These are phyloP conservation scores for Coemansia sp. DNA, from an alignment of 192 early-diverging fungal genomes.

Conservation along the genomic window DNA sequence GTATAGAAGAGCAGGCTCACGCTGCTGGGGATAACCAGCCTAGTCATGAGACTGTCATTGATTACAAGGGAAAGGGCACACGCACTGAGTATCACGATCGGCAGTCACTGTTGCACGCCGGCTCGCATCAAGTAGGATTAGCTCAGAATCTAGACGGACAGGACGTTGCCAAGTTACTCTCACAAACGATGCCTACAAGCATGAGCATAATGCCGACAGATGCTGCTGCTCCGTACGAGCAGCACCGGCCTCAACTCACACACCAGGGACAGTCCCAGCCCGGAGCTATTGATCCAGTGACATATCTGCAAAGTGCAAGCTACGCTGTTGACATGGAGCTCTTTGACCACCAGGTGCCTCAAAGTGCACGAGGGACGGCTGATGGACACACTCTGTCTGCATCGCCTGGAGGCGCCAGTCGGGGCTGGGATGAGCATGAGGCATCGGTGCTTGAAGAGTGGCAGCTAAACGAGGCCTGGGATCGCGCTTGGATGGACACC, in stretches of 20 bases:
- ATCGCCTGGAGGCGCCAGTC: conserved; percentile 18
- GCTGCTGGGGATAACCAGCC: background rate
- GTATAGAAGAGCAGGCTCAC: background rate
- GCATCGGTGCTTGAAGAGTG: conserved; percentile 52
- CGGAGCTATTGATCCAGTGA: conserved; percentile 24
- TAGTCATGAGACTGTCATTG: background rate
- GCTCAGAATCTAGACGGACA: conserved; percentile 53
- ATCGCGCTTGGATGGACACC: conserved; percentile 55
- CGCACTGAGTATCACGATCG: background rate
- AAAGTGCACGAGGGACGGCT: background rate
- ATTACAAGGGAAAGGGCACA: background rate
- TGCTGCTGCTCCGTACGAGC: background rate
- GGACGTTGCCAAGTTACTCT: conserved; percentile 36
- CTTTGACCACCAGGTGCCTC: conserved; percentile 28
- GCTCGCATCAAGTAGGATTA: conserved; percentile 87
- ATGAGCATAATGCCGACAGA: conserved; percentile 24
- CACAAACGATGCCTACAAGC: conserved; percentile 37
- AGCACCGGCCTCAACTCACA: background rate
- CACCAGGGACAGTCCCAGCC: conserved; percentile 10
- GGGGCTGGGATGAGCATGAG: conserved; percentile 48
- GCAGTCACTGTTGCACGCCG: conserved; percentile 53
- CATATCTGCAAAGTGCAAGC: conserved; percentile 40
- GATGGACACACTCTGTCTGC: background rate
- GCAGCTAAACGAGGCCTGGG: conserved; percentile 57
- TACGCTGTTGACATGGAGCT: conserved; percentile 51